Percentiles rank a stretch among this genome's conserved stretches.
phyloP scores from a whole-genome alignment of 2,329 filamentous ascomycete genomes.

The Laburnicola sp. region DNA sequence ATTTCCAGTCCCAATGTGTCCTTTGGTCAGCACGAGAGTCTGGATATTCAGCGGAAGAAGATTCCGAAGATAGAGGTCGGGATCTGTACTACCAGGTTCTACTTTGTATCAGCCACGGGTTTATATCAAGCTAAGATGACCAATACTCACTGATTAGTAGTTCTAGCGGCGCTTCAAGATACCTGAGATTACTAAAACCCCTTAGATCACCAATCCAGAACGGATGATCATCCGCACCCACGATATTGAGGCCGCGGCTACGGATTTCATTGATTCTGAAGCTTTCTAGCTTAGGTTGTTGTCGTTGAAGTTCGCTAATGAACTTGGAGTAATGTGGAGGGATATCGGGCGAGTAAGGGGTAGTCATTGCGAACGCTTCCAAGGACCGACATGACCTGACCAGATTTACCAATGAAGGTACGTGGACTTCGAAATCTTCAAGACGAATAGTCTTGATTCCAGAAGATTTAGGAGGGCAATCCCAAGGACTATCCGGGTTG shows the following conservation, averaged over 20 bases:
- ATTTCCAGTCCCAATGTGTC: neutral
- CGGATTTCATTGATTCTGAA: neutral
- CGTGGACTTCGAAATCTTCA: neutral
- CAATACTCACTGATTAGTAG: no score
- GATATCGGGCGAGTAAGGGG: neutral
- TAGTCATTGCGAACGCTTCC: neutral
- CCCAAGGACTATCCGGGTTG: neutral
- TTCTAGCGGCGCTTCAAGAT: neutral
- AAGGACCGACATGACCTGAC: neutral
- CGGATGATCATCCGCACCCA: neutral
- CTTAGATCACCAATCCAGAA: neutral
- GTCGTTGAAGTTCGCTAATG: neutral
- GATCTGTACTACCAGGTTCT: neutral
- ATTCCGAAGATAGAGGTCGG: neutral
- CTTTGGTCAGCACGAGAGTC: neutral
- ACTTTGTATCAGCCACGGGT: neutral
- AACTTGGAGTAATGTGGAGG: neutral
- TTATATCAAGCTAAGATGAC: no score
- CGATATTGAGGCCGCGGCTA: no score
- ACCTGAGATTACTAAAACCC: neutral
- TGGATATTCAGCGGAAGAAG: neutral
- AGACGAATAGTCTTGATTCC: neutral
- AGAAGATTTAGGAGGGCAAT: neutral
- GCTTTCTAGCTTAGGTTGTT: neutral
- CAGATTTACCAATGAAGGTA: neutral